Evolutionary conservation across 768 basidiomycete genomes (phyloP), one percentile per base, ranked within the genome.

Genomic region (Termitomyces titanicus): DNA sequence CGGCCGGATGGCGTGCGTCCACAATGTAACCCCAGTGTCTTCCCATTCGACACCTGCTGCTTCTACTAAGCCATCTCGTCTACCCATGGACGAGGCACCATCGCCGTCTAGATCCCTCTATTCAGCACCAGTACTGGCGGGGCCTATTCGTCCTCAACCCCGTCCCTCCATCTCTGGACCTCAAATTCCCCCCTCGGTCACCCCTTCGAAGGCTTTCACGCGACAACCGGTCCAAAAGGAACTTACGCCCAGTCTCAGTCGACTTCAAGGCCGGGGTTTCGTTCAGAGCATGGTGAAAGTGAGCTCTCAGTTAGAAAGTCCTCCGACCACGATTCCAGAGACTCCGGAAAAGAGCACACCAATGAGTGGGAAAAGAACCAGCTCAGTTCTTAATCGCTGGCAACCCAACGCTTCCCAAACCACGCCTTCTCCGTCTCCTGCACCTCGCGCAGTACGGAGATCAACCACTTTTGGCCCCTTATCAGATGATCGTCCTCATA

Each of bases 191-290:
- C 45, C 75, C 22, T 75, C 79, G 5, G 59, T 67, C 15, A 72
- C 73, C 20, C 67, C 79, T 27, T 82, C 87, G 4, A 79, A 83
- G 17, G 82, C 80, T 5, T 86, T 90, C 65, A 71, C 85, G 25
- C 84, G 81, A 43, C 72, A 75, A 2, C 71, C 81, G 9, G 65
- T 77, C 3, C 68, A 76, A 49, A 92, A 92, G 66, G 89, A 90
- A 43, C 81, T 81, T 3, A 90, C 89, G 2, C 92, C 92, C 0
- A 92, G 89, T 66, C 81, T 93, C 31, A 92, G 88, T 57, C 75
- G 90, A 56, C 70, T 94, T 17, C 85, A 92, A 63, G 92, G 92
- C 18, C 84, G 92, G 38, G 92, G 92, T 4, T 92, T 94, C 64
- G 92, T 94, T 2, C 86, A 89, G 68, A 89, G 79, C 58, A 84